These are phyloP conservation scores for Salix dunnii DNA, from an alignment of 345 rosid species.

Conservation along the genomic window DNA sequence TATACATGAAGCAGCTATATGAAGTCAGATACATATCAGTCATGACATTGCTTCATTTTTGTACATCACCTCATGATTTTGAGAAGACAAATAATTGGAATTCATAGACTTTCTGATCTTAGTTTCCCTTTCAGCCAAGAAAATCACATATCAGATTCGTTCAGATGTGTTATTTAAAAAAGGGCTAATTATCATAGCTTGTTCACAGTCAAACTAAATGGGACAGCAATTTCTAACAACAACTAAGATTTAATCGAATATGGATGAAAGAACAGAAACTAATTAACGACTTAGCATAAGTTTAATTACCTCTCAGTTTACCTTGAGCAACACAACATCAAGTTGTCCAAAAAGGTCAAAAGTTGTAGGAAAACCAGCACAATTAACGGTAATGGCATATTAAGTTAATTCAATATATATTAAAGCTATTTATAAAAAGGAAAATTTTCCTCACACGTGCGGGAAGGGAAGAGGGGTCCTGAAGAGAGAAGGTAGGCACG, in stretches of 20 bases:
- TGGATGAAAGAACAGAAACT: neutral
- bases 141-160: too few relatives aligned
- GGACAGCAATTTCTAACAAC: neutral
- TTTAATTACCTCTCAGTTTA: too few relatives aligned
- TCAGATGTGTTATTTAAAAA: too few relatives aligned
- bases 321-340: neutral
- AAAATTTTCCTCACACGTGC: conserved; percentile 70
- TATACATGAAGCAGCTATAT: too few relatives aligned
- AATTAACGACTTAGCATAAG: neutral
- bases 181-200: neutral
- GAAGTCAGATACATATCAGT: too few relatives aligned
- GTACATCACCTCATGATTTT: too few relatives aligned
- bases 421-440: neutral
- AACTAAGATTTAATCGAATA: neutral
- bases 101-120: neutral
- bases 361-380: neutral
- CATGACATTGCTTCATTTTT: too few relatives aligned
- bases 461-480: conserved; percentile 28
- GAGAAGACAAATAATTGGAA: too few relatives aligned
- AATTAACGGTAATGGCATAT: neutral
- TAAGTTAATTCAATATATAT: neutral
- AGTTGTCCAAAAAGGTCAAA: too few relatives aligned
- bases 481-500: conserved; percentile 37
- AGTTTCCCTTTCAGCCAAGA: neutral
- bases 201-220: neutral